Percentiles rank a stretch among this genome's conserved stretches.
These are phyloP conservation scores for Annulohypoxylon bovei DNA, from an alignment of 495 filamentous ascomycete species.

Conservation along the genomic window DNA sequence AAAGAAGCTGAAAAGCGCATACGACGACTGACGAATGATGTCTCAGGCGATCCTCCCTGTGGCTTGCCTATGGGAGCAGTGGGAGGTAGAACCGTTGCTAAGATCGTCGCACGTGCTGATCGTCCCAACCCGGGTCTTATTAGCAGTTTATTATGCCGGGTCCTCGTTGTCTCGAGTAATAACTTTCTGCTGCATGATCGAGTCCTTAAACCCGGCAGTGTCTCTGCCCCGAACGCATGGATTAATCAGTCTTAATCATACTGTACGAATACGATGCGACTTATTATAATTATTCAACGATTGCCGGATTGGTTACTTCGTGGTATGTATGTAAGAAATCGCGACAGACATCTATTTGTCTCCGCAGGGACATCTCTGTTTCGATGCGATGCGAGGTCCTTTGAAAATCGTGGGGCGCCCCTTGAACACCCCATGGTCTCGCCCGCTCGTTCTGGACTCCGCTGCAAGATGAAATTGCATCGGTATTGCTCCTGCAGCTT, in stretches of 20 bases:
- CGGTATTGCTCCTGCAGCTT: constrained; percentile 45
- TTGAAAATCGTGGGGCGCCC: constrained; percentile 42
- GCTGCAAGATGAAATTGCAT: constrained; percentile 47
- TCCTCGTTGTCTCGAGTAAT: constrained; percentile 27
- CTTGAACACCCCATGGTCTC: constrained; percentile 34
- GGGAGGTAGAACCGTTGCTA: constrained; percentile 38
- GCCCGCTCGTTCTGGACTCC: constrained; percentile 37
- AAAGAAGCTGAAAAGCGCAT: constrained; percentile 38
- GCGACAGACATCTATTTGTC: constrained; percentile 1
- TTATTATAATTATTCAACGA: constrained; percentile 3
- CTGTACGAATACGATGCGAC: constrained; percentile 33
- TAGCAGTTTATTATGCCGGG: constrained; percentile 42
- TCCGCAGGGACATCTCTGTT: constrained; percentile 21
- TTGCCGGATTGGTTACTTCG: constrained; percentile 29
- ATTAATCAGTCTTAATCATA: constrained; percentile 21
- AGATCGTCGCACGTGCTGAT: constrained; percentile 46
- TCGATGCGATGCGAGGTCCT: constrained; percentile 30
- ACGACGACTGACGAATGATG: constrained; percentile 30
- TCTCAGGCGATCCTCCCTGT: constrained; percentile 25
- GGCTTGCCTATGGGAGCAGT: constrained; percentile 22
- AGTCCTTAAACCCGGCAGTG: constrained; percentile 41
- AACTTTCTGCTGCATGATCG: constrained; percentile 19
- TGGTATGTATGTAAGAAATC: too few relatives aligned
- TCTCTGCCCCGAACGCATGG: constrained; percentile 20
- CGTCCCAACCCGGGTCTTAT: constrained; percentile 43